Percentiles rank a stretch among this genome's conserved stretches.
Conservation (phyloP, 805 yeast genomes). For the Metschnikowia gelsemii region DNA sequence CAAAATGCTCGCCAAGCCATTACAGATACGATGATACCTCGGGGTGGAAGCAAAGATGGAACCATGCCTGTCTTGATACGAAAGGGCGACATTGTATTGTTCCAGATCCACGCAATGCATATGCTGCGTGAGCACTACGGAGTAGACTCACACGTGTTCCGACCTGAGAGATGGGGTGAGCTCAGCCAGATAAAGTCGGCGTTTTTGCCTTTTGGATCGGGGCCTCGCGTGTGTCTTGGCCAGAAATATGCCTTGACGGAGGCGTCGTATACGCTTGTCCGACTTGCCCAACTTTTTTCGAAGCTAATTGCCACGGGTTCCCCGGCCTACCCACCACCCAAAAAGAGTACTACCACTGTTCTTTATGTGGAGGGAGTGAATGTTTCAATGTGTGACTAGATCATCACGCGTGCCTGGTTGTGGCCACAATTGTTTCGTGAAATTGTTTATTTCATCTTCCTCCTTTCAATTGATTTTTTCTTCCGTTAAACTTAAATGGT, state of each 20-base stretch:
- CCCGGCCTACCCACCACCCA: constrained; percentile 11
- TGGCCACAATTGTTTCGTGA: too few relatives aligned
- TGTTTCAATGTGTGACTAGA: constrained; percentile 1
- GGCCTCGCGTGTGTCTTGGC: constrained; percentile 20
- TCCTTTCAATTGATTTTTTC: too few relatives aligned
- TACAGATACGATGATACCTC: constrained; percentile 47
- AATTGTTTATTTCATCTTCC: too few relatives aligned
- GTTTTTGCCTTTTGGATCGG: constrained; percentile 17
- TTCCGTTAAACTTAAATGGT: too few relatives aligned
- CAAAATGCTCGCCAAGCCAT: constrained; percentile 44
- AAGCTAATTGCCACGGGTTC: constrained; percentile 2
- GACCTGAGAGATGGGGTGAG: constrained; percentile 20
- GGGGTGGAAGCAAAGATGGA: constrained; percentile 47
- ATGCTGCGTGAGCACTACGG: constrained; percentile 15
- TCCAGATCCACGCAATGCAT: constrained; percentile 16
- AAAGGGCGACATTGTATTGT: constrained; percentile 15
- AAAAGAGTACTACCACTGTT: constrained; percentile 8
- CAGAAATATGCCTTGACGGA: constrained; percentile 20
- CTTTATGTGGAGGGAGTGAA: constrained; percentile 14
- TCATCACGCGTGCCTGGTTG: too few relatives aligned
- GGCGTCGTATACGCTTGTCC: constrained; percentile 15
- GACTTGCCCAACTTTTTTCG: constrained; percentile 20
- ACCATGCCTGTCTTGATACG: constrained; percentile 31
- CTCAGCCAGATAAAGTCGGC: constrained; percentile 15
- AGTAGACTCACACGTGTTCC: constrained; percentile 12